A percentile compares a stretch with the other conserved stretches of the same genome.
phyloP scores from a whole-genome alignment of 2,329 filamentous ascomycete species.

The Fusarium sp. region DNA sequence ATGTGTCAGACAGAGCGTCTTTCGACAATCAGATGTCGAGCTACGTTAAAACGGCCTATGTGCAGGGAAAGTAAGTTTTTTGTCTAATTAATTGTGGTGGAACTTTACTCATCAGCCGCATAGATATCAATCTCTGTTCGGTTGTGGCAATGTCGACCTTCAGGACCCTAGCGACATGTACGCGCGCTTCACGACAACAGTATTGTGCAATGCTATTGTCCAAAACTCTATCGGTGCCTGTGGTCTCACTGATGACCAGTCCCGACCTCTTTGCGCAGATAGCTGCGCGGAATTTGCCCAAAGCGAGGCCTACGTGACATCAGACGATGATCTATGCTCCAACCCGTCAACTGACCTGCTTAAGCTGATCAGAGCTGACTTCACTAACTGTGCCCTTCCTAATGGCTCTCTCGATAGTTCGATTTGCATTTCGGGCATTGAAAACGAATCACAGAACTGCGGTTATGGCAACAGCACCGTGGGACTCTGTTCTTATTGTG shows the following conservation, averaged over 20 bases:
- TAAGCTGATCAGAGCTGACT: conserved; percentile 86
- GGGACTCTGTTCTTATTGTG: conserved; percentile 88
- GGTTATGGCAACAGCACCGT: conserved; percentile 76
- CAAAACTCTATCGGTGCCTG: conserved; percentile 83
- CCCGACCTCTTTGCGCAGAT: conserved; percentile 84
- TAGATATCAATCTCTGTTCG: conserved; percentile 83
- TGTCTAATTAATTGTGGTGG: not conserved
- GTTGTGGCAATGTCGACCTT: conserved; percentile 79
- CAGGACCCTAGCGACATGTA: conserved; percentile 83
- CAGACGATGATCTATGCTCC: conserved; percentile 75
- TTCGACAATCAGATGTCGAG: conserved; percentile 79
- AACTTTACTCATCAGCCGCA: conserved; percentile 17
- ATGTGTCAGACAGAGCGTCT: conserved; percentile 74
- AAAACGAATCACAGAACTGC: conserved; percentile 87
- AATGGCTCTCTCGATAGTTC: conserved; percentile 76
- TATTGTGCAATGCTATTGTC: conserved; percentile 91
- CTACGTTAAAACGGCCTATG: conserved; percentile 78
- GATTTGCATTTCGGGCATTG: conserved; percentile 75
- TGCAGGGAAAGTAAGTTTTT: conserved; percentile 73
- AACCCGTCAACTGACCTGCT: conserved; percentile 70
- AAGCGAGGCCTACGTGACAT: conserved; percentile 84
- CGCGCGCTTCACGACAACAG: conserved; percentile 89
- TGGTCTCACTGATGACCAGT: conserved; percentile 66
- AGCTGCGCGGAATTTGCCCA: conserved; percentile 86
- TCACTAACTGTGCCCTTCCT: conserved; percentile 85